Evolutionary conservation across 352 stramenopile genomes (phyloP), one percentile per base, ranked within the genome.

Genomic region (Blastocystis sp.): DNA sequence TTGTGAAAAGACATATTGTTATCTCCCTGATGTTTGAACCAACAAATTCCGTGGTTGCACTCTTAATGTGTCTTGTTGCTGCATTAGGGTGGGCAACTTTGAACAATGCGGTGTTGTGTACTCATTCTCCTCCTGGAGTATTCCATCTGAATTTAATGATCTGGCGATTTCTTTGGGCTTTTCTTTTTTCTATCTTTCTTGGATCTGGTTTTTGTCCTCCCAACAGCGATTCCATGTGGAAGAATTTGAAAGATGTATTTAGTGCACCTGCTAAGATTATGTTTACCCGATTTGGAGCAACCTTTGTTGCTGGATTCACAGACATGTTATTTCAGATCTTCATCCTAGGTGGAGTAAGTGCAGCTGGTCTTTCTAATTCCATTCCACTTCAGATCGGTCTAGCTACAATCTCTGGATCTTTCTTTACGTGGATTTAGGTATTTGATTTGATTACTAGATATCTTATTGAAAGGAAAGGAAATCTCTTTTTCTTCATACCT

Each of bases 291-390:
- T 66, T 84, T 54, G 73, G 73, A 35, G 51, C 53, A 33, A 84
- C 73, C n/a, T 84, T 84, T 69, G 51, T 66, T 69, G 73, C 48
- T 44, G 73, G 73, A 51, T 84, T 84, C 53, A 84, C 73, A 11
- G 73, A 84, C 22, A 84, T 84, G 73, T 37, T 84, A 11, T 68
- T 84, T 44, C 48, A 66, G 22, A 68, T 84, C 13, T 84, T 84
- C 56, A 40, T 64, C 24, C 24, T 84, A 19, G 33, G 42, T 37
- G 48, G 51, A 0, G 73, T 84, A 24, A 51, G 48, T 30, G 73
- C n/a, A 33, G 42, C 73, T 40, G 73, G 73, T 37, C 27, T 84
- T 30, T 84, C 73, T 1, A 84, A 84, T 84, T 68, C 73, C n/a
- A 44, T 64, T 48, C 73, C 73, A 27, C 73, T 84, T 30, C 53